A percentile compares a stretch with the other conserved stretches of the same genome.
Conservation (phyloP, 306 rosid species). For the Ziziphus jujuba region DNA sequence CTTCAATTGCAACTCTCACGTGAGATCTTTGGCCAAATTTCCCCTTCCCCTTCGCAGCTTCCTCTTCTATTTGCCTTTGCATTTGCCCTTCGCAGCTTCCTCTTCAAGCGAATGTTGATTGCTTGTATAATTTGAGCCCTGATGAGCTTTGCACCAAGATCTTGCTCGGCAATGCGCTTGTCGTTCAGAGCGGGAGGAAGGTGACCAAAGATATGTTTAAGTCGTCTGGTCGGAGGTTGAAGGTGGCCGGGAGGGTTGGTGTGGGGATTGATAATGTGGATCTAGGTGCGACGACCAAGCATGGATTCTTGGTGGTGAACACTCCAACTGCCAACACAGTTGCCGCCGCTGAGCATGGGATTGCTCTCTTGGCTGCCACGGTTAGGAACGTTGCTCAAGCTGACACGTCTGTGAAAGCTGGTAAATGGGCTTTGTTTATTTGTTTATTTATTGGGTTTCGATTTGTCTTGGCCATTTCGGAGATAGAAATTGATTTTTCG, state of each 20-base stretch:
- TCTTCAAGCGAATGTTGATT: slow-evolving; percentile 91
- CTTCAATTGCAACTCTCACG: too few species aligned
- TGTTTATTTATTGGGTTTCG: slow-evolving; percentile 2
- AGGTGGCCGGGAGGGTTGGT: slow-evolving; percentile 96
- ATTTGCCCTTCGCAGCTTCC: too few species aligned
- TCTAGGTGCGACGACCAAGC: slow-evolving; percentile 97
- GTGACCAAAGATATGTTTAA: slow-evolving; percentile 89
- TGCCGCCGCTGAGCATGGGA: slow-evolving; percentile 97
- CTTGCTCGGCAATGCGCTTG: slow-evolving; percentile 93
- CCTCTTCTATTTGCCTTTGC: too few species aligned
- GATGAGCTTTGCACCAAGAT: slow-evolving; percentile 98
- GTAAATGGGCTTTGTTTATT: slow-evolving; percentile 29
- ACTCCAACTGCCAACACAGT: slow-evolving; percentile 97
- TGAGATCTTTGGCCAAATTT: too few species aligned
- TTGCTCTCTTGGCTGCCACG: slow-evolving; percentile 89
- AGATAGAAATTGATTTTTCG: too few species aligned
- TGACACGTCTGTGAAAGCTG: slow-evolving; percentile 90
- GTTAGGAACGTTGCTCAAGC: slow-evolving; percentile 97
- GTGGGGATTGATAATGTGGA: slow-evolving; percentile 98
- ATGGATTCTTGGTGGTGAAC: slow-evolving; percentile 89
- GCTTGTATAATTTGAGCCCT: slow-evolving; percentile 73
- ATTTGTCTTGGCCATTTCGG: background rate
- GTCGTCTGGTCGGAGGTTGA: slow-evolving; percentile 83
- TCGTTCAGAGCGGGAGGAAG: slow-evolving; percentile 93
- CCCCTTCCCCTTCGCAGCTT: too few species aligned